Evolutionary conservation across 192 early-diverging fungal species (phyloP).

Genomic region (Geranomyces variabilis): DNA sequence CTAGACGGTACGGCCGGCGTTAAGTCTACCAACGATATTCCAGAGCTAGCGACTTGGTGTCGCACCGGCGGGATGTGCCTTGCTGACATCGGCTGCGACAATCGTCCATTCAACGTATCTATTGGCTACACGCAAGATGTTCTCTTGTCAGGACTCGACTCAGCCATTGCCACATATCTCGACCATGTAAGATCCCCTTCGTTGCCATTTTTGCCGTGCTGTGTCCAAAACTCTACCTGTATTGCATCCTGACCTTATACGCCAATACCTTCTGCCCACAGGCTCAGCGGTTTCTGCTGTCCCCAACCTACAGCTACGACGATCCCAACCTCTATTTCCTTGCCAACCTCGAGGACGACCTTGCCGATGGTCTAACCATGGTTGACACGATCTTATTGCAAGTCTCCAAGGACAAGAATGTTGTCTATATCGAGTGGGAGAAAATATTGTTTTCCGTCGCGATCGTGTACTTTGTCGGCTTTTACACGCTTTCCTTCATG

Average conservation of each 20-base stretch:
- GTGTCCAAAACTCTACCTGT: too few species aligned
- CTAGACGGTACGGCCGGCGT: constrained; percentile 10
- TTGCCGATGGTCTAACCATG: constrained; percentile 8
- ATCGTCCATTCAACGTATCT: constrained; percentile 6
- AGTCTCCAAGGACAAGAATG: neutral
- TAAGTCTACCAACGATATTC: neutral
- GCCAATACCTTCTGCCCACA: neutral
- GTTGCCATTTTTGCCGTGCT: too few species aligned
- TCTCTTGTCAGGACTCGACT: neutral
- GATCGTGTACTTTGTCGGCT: constrained; percentile 5
- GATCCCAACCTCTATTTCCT: constrained; percentile 12
- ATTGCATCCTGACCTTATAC: too few species aligned
- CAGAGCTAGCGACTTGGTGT: neutral
- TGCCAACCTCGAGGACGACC: constrained; percentile 12
- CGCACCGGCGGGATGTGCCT: constrained; percentile 4
- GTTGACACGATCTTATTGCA: constrained; percentile 5
- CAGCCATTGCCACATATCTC: neutral
- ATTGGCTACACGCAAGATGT: constrained; percentile 2
- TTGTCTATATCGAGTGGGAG: neutral
- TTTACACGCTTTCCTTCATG: constrained; percentile 6
- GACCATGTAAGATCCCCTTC: constrained; percentile 17
- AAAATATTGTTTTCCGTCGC: constrained; percentile 12
- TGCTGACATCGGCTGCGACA: neutral
- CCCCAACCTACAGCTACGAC: constrained; percentile 7
- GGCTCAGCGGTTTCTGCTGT: neutral